Conservation (phyloP, 257 asterid species). For the Penstemon newberryi region DNA sequence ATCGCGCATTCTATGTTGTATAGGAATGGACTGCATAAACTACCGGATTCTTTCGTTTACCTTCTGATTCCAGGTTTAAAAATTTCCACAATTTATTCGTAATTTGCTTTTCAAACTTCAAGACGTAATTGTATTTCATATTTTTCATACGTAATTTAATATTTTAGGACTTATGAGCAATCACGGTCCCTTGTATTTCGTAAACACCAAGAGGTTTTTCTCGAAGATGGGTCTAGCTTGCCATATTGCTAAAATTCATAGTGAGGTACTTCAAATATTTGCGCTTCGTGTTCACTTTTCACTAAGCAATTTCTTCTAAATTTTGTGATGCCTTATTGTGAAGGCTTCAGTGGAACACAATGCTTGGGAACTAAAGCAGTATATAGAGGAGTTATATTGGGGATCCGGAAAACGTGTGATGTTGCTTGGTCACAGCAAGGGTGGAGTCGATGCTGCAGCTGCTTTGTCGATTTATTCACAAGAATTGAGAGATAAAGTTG, state of each 20-base stretch:
- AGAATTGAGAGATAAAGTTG: conserved; percentile 74
- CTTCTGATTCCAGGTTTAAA: conserved; percentile 85
- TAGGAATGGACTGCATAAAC: conserved; percentile 83
- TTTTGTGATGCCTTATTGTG: conserved; percentile 16
- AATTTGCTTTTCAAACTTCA: conserved; percentile 11
- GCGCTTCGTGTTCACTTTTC: not conserved
- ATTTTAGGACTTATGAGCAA: conserved; percentile 86
- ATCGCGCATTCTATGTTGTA: conserved; percentile 28
- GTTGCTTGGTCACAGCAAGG: conserved; percentile 97
- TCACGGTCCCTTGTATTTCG: conserved; percentile 83
- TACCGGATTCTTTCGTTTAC: conserved; percentile 83
- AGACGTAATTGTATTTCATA: conserved; percentile 4
- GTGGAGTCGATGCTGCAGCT: conserved; percentile 97
- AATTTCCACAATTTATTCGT: conserved; percentile 2
- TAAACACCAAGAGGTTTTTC: conserved; percentile 76
- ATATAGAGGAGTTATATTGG: conserved; percentile 91
- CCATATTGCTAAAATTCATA: conserved; percentile 89
- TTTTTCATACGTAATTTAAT: conserved; percentile 25
- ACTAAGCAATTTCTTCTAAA: not conserved
- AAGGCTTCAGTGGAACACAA: conserved; percentile 92
- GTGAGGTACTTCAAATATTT: conserved; percentile 55
- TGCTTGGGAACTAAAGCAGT: conserved; percentile 92
- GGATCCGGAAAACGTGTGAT: conserved; percentile 87
- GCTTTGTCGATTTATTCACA: conserved; percentile 75
- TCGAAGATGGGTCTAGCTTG: conserved; percentile 94